These are phyloP conservation scores for Pontederia crassipes DNA, from an alignment of 176 grass and related monocot species.

Conservation along the genomic window DNA sequence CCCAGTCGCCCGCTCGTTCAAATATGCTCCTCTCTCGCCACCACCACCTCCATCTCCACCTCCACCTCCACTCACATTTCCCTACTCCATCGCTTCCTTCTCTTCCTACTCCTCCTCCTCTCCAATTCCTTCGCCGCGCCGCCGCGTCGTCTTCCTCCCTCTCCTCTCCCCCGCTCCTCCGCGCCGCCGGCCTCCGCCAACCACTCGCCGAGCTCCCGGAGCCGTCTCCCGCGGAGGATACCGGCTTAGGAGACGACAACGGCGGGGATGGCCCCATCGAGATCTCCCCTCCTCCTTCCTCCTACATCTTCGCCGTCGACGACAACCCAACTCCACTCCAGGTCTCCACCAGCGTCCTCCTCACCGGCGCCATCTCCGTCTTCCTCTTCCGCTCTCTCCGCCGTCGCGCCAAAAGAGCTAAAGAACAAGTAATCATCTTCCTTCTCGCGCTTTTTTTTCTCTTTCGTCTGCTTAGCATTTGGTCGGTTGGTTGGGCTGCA, in stretches of 20 bases:
- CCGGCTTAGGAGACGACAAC: neutral
- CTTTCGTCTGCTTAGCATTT: neutral
- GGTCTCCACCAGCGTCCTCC: conserved; percentile 64
- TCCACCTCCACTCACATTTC: conserved; percentile 16
- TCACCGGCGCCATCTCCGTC: conserved; percentile 71
- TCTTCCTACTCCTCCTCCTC: neutral
- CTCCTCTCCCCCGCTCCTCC: neutral
- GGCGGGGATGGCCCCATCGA: conserved; percentile 43
- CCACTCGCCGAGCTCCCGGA: conserved; percentile 18
- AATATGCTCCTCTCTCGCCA: conserved; percentile 34
- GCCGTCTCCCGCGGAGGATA: conserved; percentile 3
- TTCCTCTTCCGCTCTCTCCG: conserved; percentile 90
- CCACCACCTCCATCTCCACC: neutral
- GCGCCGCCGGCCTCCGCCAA: conserved; percentile 7
- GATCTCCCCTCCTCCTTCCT: conserved; percentile 7
- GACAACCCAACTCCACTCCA: conserved; percentile 70
- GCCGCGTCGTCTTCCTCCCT: neutral
- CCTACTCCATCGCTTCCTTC: conserved; percentile 6
- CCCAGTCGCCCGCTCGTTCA: neutral
- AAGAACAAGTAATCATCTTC: conserved; percentile 48
- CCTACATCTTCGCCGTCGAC: conserved; percentile 44
- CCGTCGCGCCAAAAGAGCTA: conserved; percentile 73
- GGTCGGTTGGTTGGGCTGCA: conserved; percentile 12
- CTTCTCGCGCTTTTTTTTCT: neutral
- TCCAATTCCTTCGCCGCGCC: neutral